Percentiles rank a stretch among this genome's conserved stretches.
These are phyloP conservation scores for Fusarium lateritium DNA, from an alignment of 2,329 filamentous ascomycete genomes.

Conservation along the genomic window DNA sequence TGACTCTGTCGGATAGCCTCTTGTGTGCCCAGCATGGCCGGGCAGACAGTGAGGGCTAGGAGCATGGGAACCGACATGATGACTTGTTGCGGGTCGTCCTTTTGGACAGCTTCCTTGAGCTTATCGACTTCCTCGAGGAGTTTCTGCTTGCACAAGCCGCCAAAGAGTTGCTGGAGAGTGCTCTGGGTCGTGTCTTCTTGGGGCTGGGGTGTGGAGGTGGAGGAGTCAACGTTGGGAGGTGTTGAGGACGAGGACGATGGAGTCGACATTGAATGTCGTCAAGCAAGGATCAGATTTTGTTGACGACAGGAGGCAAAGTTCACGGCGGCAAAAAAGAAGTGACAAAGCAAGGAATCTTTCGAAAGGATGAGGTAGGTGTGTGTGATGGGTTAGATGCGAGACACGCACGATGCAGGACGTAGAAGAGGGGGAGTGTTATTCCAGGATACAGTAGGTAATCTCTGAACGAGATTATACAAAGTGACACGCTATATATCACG, in stretches of 20 bases:
- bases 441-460: constrained; percentile 30
- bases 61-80: constrained; percentile 51
- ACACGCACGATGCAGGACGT: constrained; percentile 21
- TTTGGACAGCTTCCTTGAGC: constrained; percentile 45
- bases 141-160: constrained; percentile 43
- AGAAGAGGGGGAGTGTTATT: constrained; percentile 28
- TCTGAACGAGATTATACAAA: constrained; percentile 32
- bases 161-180: constrained; percentile 44
- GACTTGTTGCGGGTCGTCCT: constrained; percentile 48
- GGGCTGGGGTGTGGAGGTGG: constrained; percentile 26
- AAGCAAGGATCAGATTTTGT: constrained; percentile 8
- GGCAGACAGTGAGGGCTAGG: constrained; percentile 50
- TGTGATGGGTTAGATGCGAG: constrained; percentile 29
- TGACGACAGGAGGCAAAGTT: constrained; percentile 25
- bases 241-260: constrained; percentile 33
- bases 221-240: constrained; percentile 24
- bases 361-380: constrained; percentile 8
- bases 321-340: constrained; percentile 28
- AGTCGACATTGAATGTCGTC: constrained; percentile 45
- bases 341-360: constrained; percentile 36
- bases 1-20: constrained; percentile 64
- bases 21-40: constrained; percentile 61
- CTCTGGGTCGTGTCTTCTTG: constrained; percentile 33
- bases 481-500: constrained; percentile 29
- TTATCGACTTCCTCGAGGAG: constrained; percentile 48